phyloP scores from a whole-genome alignment of 495 filamentous ascomycete species.

The Aspergillus ellipticus region DNA sequence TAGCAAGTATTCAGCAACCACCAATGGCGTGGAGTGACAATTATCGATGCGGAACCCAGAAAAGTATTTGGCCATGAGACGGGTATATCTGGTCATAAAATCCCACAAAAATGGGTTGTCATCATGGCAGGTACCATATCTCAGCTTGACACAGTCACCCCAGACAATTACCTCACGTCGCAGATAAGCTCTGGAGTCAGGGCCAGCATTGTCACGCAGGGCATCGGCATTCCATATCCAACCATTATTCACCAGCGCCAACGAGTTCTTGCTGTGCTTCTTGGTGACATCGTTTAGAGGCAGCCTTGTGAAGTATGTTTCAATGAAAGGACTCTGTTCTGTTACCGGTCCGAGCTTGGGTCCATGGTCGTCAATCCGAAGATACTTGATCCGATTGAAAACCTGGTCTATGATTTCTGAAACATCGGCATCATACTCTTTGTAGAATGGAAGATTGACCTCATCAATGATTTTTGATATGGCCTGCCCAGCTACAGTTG shows the following conservation, averaged over 20 bases:
- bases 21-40: slow-evolving; percentile 92
- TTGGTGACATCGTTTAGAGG: slow-evolving; percentile 74
- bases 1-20: slow-evolving; percentile 88
- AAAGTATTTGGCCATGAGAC: slow-evolving; percentile 93
- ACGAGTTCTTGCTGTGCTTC: slow-evolving; percentile 68
- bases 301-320: slow-evolving; percentile 92
- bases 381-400: slow-evolving; percentile 90
- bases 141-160: slow-evolving; percentile 97
- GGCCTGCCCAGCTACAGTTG: slow-evolving; percentile 39
- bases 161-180: slow-evolving; percentile 95
- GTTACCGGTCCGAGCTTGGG: slow-evolving; percentile 82
- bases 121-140: slow-evolving; percentile 75
- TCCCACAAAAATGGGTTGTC: slow-evolving; percentile 96
- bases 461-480: slow-evolving; percentile 68
- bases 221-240: slow-evolving; percentile 99
- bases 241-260: slow-evolving; percentile 91
- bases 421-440: slow-evolving; percentile 83
- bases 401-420: slow-evolving; percentile 82
- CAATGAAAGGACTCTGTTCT: slow-evolving; percentile 75
- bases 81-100: slow-evolving; percentile 89
- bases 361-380: slow-evolving; percentile 84
- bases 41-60: slow-evolving; percentile 96
- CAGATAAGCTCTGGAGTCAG: slow-evolving; percentile 82
- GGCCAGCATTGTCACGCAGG: slow-evolving; percentile 88
- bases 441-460: slow-evolving; percentile 81